Base-by-base conservation (phyloP, 225 moss, liverwort and hornwort genomes). In the Physcomitrium patens region DNA sequence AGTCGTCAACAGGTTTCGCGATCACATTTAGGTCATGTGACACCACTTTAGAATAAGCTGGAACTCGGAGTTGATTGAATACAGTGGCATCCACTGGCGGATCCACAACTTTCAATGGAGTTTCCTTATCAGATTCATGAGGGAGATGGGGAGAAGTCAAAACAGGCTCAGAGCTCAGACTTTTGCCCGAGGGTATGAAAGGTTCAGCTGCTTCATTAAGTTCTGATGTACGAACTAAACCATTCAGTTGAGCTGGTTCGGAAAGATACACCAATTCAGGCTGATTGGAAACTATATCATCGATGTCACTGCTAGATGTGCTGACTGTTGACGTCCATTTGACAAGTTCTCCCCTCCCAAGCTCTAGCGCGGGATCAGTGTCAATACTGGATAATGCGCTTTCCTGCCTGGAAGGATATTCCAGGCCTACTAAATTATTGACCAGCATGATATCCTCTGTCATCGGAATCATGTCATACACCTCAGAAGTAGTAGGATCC, bases 341-440 rank as follows among this genome's bases (percentile, higher is more conserved):
- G 19, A 50, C 68, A 27, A 57, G 62, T 8, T 84, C 80, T 11
- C 60, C 66, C 5, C 65, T 73, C 49, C 47, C 73, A 19, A 50
- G 79, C 68, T 80, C 84, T 53, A 78, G 24, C 50, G 26, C 67
- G 10, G 59, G 73, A 22, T 74, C 69, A 52, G 46, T 8, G 10
- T 42, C 68, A 63, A 51, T 10, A 15, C 66, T 71, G 19, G 83
- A 66, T 31, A 79, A 52, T 12, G 68, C 70, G 77, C 77, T 81
- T 12, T 90, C 88, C 19, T 80, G 77, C 20, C 79, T 85, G 43
- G 79, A 57, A 22, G 88, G 46, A 72, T 78, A 90, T 53, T 93
- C 90, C 26, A 84, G 72, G 16, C 69, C 70, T 59, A 68, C 77
- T 68, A 73, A 27, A 1, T 64, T 54, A 16, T 51, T 65, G 22